These are phyloP conservation scores for Monosporascus sp. DNA, from an alignment of 2,329 filamentous ascomycete genomes.

Conservation along the genomic window DNA sequence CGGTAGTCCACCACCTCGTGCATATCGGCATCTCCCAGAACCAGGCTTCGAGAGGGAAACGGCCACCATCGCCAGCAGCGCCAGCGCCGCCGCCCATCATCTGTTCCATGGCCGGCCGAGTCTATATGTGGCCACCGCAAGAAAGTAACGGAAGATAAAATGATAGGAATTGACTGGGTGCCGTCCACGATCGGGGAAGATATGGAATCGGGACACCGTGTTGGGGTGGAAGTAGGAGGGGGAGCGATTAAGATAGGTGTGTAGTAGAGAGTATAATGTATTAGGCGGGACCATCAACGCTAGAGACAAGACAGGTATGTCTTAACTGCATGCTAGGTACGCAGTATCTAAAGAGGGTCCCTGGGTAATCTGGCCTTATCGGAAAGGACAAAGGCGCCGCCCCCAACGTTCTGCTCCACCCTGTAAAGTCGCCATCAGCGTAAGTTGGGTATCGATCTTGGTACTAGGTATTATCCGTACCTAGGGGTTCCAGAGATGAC, in stretches of 20 bases:
- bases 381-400: neutral
- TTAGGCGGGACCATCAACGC: no score
- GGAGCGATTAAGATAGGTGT: neutral
- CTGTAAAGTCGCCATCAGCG: no score
- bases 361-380: neutral
- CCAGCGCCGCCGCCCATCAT: slow-evolving; percentile 35
- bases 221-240: no score
- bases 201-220: no score
- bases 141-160: neutral
- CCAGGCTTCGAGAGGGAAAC: slow-evolving; percentile 88
- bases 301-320: neutral
- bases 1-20: slow-evolving; percentile 95
- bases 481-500: no score
- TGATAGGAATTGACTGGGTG: neutral
- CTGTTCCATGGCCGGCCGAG: slow-evolving; percentile 44
- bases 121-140: neutral
- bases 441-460: no score
- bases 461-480: no score
- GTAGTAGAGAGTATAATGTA: neutral
- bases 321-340: neutral
- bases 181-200: no score
- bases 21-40: slow-evolving; percentile 98
- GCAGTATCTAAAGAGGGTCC: neutral
- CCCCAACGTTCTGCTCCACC: neutral
- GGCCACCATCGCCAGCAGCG: slow-evolving; percentile 44